Percentiles rank a stretch among this genome's conserved stretches.
Conservation (phyloP, 257 asterid genomes). For the Voacanga thouarsii region DNA sequence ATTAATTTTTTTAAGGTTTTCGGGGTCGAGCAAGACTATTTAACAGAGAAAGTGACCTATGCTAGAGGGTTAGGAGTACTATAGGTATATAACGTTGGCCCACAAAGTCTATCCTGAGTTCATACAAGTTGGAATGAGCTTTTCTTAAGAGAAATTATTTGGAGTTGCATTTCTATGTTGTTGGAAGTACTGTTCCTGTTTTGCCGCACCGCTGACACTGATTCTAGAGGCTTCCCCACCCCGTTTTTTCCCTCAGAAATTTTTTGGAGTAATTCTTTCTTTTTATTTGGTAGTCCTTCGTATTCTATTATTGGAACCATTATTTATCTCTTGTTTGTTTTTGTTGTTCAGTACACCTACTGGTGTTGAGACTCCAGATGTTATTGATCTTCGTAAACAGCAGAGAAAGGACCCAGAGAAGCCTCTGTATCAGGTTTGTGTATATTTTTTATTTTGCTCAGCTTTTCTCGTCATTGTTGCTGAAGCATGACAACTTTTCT, state of each 20-base stretch:
- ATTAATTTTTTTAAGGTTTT: not conserved
- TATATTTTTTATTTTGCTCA: not conserved
- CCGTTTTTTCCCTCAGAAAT: not conserved
- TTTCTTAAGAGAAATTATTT: not conserved
- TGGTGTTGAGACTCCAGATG: slow-evolving; percentile 98
- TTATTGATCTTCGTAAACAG: slow-evolving; percentile 96
- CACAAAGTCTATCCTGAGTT: not conserved
- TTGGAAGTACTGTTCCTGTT: not conserved
- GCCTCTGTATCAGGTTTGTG: slow-evolving; percentile 80
- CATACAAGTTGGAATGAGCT: not conserved
- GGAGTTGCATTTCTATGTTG: not conserved
- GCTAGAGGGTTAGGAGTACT: not conserved
- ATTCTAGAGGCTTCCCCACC: not conserved
- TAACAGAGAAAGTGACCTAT: not conserved
- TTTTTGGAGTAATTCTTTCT: not conserved
- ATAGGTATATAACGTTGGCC: not conserved
- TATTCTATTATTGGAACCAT: not conserved
- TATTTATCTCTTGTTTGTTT: slow-evolving; percentile 20
- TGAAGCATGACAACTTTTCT: slow-evolving; percentile 12
- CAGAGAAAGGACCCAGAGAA: slow-evolving; percentile 97
- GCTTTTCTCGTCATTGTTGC: not conserved
- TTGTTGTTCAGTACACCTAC: slow-evolving; percentile 73
- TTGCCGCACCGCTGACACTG: not conserved
- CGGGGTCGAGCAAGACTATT: not conserved
- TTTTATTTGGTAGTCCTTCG: not conserved